Conservation (phyloP, 2,329 filamentous ascomycete species). For the Epichloe sylvatica region DNA sequence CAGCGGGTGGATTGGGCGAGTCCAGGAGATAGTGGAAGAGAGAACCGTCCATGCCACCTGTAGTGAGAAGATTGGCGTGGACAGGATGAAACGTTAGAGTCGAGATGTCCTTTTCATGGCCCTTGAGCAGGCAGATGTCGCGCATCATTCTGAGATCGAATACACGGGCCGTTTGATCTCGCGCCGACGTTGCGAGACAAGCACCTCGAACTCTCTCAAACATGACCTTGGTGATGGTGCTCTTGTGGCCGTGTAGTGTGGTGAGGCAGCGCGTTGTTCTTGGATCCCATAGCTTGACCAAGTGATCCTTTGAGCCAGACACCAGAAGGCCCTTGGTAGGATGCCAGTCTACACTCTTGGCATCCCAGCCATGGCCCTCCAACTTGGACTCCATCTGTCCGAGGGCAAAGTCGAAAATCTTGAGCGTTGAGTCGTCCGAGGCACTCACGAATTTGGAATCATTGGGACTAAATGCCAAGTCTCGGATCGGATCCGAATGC, state of each 20-base stretch:
- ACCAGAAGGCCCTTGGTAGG: conserved; percentile 86
- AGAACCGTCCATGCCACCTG: conserved; percentile 78
- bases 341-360: conserved; percentile 95
- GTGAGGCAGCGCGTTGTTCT: conserved; percentile 78
- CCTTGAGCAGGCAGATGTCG: conserved; percentile 82
- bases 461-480: conserved; percentile 84
- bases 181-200: conserved; percentile 79
- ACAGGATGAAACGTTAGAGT: conserved; percentile 89
- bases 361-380: conserved; percentile 94
- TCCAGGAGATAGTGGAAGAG: conserved; percentile 92
- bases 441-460: conserved; percentile 95
- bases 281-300: conserved; percentile 98
- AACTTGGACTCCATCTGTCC: conserved; percentile 72
- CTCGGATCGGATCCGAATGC: conserved; percentile 77
- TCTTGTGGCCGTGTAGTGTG: conserved; percentile 92
- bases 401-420: conserved; percentile 91
- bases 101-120: conserved; percentile 92
- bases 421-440: conserved; percentile 82
- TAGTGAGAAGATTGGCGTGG: conserved; percentile 77
- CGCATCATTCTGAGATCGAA: conserved; percentile 98
- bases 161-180: conserved; percentile 83
- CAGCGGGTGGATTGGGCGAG: conserved; percentile 73
- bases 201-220: conserved; percentile 79
- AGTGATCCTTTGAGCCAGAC: conserved; percentile 92
- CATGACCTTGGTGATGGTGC: conserved; percentile 81